Conservation (phyloP, 1,284 basidiomycete genomes). For the Rhodotorula sp. region DNA sequence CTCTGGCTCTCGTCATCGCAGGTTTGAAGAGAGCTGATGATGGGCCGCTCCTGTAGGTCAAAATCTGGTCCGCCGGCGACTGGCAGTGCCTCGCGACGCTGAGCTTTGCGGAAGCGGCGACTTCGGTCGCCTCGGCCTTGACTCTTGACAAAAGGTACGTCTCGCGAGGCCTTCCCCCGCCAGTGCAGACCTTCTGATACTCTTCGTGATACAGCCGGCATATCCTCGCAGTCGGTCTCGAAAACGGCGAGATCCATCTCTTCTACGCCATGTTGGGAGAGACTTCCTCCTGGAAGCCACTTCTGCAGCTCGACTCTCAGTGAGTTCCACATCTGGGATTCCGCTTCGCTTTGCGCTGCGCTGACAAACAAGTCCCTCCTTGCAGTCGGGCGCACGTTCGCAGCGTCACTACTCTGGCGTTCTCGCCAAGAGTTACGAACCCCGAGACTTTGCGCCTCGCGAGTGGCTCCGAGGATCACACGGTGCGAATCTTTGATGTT, state of each 20-base stretch:
- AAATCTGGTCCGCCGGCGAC: slow-evolving; percentile 23
- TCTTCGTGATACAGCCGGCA: slow-evolving; percentile 10
- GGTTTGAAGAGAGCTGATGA: not conserved
- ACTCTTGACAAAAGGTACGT: not conserved
- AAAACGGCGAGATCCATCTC: slow-evolving; percentile 49
- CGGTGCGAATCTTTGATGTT: slow-evolving; percentile 49
- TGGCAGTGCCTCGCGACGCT: slow-evolving; percentile 42
- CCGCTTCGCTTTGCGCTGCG: not conserved
- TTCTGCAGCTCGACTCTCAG: slow-evolving; percentile 11
- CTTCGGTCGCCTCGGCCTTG: slow-evolving; percentile 46
- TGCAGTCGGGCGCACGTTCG: slow-evolving; percentile 49
- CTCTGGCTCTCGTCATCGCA: not conserved
- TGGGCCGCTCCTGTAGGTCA: slow-evolving; percentile 12
- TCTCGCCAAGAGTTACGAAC: slow-evolving; percentile 14
- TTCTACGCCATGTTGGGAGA: slow-evolving; percentile 34
- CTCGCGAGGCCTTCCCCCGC: too few species aligned
- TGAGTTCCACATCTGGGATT: not conserved
- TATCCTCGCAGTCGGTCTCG: slow-evolving; percentile 52
- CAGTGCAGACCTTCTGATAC: not conserved
- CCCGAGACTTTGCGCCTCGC: slow-evolving; percentile 47
- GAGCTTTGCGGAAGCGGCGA: slow-evolving; percentile 50
- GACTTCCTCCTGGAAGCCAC: slow-evolving; percentile 39
- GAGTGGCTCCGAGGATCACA: slow-evolving; percentile 52
- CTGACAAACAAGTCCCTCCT: not conserved
- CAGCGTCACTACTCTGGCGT: slow-evolving; percentile 48